Evolutionary conservation across 2,329 filamentous ascomycete species (phyloP).

Genomic region (Claviceps capensis): DNA sequence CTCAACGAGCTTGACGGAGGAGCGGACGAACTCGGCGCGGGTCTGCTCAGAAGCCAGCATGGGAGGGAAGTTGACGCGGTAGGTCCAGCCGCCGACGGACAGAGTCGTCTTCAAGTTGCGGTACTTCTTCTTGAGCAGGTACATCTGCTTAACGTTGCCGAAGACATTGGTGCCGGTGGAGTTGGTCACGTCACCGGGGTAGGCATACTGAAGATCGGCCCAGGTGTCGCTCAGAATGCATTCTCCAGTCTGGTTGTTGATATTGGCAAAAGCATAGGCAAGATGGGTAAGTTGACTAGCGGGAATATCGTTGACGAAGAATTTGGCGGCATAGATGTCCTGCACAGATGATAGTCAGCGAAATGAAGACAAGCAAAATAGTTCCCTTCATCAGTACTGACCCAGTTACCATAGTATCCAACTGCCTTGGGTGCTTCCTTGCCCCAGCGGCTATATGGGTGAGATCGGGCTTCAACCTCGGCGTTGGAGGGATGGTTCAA

Average conservation of each 20-base stretch:
- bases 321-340: conserved; percentile 57
- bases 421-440: neutral
- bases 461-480: neutral
- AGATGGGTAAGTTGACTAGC: conserved; percentile 59
- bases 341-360: conserved; percentile 21
- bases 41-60: conserved; percentile 49
- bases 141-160: conserved; percentile 66
- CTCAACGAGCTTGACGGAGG: conserved; percentile 53
- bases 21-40: conserved; percentile 51
- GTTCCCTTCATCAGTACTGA: neutral
- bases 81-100: conserved; percentile 71
- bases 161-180: conserved; percentile 52
- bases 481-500: neutral
- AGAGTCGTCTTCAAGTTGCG: conserved; percentile 64
- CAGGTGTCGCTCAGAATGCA: conserved; percentile 15
- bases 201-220: conserved; percentile 52
- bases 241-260: conserved; percentile 15
- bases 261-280: conserved; percentile 43
- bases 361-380: neutral
- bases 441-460: too few relatives aligned
- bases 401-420: conserved; percentile 2
- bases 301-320: conserved; percentile 55
- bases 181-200: conserved; percentile 42
- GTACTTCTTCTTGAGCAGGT: conserved; percentile 60
- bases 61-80: conserved; percentile 45